These are phyloP conservation scores for Fonsecaea multimorphosa DNA, from an alignment of 2,329 filamentous ascomycete genomes.

Conservation along the genomic window DNA sequence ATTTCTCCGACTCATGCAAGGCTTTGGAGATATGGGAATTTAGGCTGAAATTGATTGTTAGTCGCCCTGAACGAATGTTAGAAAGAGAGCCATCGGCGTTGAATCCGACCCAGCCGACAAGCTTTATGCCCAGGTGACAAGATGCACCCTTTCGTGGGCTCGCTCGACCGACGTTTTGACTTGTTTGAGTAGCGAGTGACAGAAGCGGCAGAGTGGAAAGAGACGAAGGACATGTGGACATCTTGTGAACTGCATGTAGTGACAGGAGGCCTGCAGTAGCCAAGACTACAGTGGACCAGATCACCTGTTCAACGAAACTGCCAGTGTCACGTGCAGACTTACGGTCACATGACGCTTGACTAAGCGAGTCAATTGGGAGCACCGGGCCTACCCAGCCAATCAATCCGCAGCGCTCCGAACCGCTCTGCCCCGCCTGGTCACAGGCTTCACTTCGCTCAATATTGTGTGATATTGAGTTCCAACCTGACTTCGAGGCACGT, in stretches of 20 bases:
- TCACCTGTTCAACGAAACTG: neutral
- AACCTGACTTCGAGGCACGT: too few species aligned
- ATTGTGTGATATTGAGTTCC: too few species aligned
- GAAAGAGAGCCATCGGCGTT: neutral
- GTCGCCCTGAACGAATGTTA: neutral
- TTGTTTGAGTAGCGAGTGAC: neutral
- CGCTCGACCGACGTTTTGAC: neutral
- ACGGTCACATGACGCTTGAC: too few species aligned
- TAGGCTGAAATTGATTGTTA: neutral
- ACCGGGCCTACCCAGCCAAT: too few species aligned
- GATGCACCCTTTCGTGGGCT: neutral
- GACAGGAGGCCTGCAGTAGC: neutral
- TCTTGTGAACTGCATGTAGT: neutral
- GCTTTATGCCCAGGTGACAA: neutral
- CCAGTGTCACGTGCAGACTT: too few species aligned
- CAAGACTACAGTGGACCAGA: neutral
- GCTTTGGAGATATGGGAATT: neutral
- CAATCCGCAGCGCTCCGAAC: too few species aligned
- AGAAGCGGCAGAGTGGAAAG: neutral
- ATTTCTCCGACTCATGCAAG: constrained; percentile 2
- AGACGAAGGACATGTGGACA: neutral
- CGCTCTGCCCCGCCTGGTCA: too few species aligned
- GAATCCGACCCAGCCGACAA: constrained; percentile 9
- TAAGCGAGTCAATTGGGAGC: too few species aligned
- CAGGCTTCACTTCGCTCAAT: too few species aligned